phyloP scores from a whole-genome alignment of 1,284 basidiomycete species.

The Boletellus deceptivus region DNA sequence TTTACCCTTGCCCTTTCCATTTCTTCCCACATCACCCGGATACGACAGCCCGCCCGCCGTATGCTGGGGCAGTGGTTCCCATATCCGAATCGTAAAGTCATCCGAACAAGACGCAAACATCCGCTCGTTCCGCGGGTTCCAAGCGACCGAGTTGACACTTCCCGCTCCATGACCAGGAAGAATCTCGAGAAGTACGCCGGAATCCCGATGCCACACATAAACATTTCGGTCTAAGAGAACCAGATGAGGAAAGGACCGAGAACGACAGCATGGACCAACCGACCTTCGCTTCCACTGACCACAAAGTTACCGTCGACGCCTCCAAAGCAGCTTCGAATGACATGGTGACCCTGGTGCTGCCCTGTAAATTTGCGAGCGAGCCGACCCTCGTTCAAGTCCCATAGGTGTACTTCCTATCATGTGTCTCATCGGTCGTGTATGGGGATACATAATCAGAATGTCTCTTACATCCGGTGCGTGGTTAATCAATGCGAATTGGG shows the following conservation, averaged over 20 bases:
- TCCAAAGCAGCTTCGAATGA: constrained; percentile 93
- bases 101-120: constrained; percentile 96
- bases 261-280: constrained; percentile 22
- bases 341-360: constrained; percentile 76
- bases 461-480: constrained; percentile 78
- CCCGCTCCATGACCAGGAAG: constrained; percentile 83
- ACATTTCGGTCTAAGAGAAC: constrained; percentile 72
- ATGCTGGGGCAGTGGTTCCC: constrained; percentile 59
- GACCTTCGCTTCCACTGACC: constrained; percentile 93
- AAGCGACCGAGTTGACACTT: constrained; percentile 93
- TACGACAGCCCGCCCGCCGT: constrained; percentile 9
- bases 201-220: constrained; percentile 94
- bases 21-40: constrained; percentile 19
- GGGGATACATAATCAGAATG: constrained; percentile 7
- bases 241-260: constrained; percentile 7
- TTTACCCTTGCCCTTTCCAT: constrained; percentile 68
- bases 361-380: constrained; percentile 80
- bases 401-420: constrained; percentile 81
- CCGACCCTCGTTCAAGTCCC: constrained; percentile 71
- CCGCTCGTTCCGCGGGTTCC: constrained; percentile 85
- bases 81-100: constrained; percentile 81
- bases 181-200: constrained; percentile 78
- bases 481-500: constrained; percentile 84
- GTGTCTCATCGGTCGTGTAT: constrained; percentile 10
- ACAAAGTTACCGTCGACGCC: constrained; percentile 90